Evolutionary conservation across 1,139 yeast genomes (phyloP).

Genomic region (Citeromyces hawaiiensis): DNA sequence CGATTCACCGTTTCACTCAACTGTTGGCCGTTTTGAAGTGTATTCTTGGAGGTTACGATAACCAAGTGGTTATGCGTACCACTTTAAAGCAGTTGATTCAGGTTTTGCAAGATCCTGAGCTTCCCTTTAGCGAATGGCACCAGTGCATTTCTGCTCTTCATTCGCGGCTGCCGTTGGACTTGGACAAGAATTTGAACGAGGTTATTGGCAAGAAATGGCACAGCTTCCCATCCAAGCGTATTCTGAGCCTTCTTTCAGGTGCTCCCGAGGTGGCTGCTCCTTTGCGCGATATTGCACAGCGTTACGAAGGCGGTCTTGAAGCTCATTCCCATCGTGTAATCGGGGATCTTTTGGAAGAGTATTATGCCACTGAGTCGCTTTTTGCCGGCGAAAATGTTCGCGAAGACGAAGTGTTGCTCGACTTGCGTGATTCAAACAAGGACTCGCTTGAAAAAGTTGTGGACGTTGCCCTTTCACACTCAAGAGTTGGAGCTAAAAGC

Average conservation of each 20-base stretch:
- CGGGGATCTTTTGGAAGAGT: slow-evolving; percentile 54
- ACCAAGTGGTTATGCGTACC: slow-evolving; percentile 83
- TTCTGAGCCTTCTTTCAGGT: slow-evolving; percentile 48
- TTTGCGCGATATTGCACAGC: slow-evolving; percentile 51
- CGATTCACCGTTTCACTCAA: slow-evolving; percentile 59
- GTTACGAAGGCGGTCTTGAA: slow-evolving; percentile 62
- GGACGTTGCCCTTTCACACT: slow-evolving; percentile 67
- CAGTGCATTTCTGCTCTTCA: slow-evolving; percentile 81
- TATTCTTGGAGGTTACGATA: slow-evolving; percentile 83
- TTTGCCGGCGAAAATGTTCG: slow-evolving; percentile 66
- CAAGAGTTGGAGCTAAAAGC: slow-evolving; percentile 88
- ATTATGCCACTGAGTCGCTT: slow-evolving; percentile 62
- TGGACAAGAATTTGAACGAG: slow-evolving; percentile 61
- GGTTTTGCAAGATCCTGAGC: slow-evolving; percentile 61
- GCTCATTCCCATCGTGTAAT: slow-evolving; percentile 78
- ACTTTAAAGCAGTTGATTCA: slow-evolving; percentile 63
- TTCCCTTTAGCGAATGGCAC: slow-evolving; percentile 92
- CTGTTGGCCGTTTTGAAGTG: slow-evolving; percentile 51
- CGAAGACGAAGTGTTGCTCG: slow-evolving; percentile 78
- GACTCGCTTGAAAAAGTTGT: slow-evolving; percentile 66
- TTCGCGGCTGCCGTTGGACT: slow-evolving; percentile 69
- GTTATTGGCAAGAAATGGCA: slow-evolving; percentile 56
- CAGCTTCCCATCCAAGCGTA: slow-evolving; percentile 88
- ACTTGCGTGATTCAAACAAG: slow-evolving; percentile 74
- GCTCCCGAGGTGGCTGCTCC: slow-evolving; percentile 54